Evolutionary conservation across 768 basidiomycete species (phyloP), one percentile per base, ranked within the genome.

Genomic region (Collybiopsis confluens): DNA sequence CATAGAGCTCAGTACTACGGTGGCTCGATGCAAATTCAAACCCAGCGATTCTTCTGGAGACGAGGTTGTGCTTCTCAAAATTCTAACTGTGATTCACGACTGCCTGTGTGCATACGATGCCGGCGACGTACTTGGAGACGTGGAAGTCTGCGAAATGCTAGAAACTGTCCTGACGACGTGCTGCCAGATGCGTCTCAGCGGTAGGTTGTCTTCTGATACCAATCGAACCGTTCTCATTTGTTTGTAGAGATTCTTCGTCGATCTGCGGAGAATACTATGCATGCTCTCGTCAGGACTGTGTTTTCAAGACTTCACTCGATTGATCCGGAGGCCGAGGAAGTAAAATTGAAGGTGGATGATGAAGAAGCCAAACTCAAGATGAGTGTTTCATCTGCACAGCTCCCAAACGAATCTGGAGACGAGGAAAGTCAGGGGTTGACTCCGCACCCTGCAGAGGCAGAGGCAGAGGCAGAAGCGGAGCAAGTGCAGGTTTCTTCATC

Each of bases 21-120:
- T 95, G 11, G 92, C 96, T 4, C 92, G 92, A 64, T 98, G 96
- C 78, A 94, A 96, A 71, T 99, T 99, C 64, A 96, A 98, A 70
- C 91, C 92, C 3, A 96, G 91, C 63, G 94, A 98, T 65, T 92
- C 92, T 1, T 92, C 94, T n/a, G 90, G 92, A 4, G 97, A 99
- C 69, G 97, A 99, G 68, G 90, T 97, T 7, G 95, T 98, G 8
- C 76, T 98, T 6, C 78, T 96, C 58, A 90, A 86, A 67, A 93
- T 98, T 55, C 83, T 98, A 76, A 80, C 86, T 7, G 86, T 98
- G 16, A 93, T 96, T 49, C 83, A 91, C 57, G 84, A 90, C 58
- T 88, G 89, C 61, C 75, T 97, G 58, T 86, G 86, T 58, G 77
- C 83, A 49, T 69, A 65, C 54, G 72, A 69, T 54, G 82, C 91